Conservation (phyloP, 2,329 filamentous ascomycete genomes). For the Parascedosporium putredinis region DNA sequence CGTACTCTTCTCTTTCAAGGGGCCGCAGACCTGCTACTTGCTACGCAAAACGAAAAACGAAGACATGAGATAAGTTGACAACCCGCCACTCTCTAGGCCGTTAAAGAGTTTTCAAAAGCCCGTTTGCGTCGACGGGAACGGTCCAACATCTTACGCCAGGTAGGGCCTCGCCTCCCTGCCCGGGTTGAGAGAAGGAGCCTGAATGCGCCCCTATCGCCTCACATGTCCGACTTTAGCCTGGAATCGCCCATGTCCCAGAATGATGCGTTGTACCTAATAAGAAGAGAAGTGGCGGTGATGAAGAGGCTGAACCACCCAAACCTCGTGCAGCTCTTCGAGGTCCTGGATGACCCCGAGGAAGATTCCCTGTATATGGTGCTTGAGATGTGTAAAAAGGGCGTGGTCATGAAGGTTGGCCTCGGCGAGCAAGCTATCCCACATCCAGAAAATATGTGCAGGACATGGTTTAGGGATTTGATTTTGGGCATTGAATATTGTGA, state of each 20-base stretch:
- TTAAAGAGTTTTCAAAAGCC: constrained; percentile 96
- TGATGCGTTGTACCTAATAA: constrained; percentile 73
- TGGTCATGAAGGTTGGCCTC: constrained; percentile 92
- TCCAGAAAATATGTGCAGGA: constrained; percentile 67
- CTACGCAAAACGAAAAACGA: no score
- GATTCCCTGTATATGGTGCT: constrained; percentile 98
- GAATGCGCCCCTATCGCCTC: constrained; percentile 18
- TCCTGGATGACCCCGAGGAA: constrained; percentile 88
- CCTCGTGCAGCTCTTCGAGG: constrained; percentile 85
- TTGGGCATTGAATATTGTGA: constrained; percentile 85
- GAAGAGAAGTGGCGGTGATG: constrained; percentile 97
- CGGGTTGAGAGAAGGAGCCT: constrained; percentile 19
- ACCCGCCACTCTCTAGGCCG: constrained; percentile 52
- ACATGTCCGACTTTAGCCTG: constrained; percentile 13
- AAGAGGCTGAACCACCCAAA: constrained; percentile 96
- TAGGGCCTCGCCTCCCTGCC: constrained; percentile 35
- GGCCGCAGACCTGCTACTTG: no score
- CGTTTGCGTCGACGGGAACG: constrained; percentile 82
- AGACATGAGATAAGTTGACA: no score
- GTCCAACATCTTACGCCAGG: constrained; percentile 64
- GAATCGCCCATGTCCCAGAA: constrained; percentile 24
- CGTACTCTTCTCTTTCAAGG: no score
- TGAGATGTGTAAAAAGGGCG: constrained; percentile 97
- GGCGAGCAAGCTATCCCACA: constrained; percentile 76
- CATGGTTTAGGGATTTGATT: constrained; percentile 91